Percentiles rank a stretch among this genome's conserved stretches.
These are phyloP conservation scores for Fusarium illudens DNA, from an alignment of 2,329 filamentous ascomycete genomes.

Conservation along the genomic window DNA sequence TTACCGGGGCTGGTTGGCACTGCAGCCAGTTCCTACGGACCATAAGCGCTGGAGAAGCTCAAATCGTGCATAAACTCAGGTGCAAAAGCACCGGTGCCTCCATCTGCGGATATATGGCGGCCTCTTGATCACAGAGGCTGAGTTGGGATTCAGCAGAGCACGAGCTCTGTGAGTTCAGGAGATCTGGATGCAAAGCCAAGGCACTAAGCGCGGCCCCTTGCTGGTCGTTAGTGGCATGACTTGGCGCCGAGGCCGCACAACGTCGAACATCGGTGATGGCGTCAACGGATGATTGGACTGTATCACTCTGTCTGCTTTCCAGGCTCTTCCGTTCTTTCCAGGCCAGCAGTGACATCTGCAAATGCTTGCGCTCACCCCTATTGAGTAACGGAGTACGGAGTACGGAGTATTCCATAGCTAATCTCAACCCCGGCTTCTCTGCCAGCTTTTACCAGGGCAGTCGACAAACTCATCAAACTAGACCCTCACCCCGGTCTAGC, in stretches of 20 bases:
- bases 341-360: neutral
- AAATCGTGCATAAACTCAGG: neutral
- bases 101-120: neutral
- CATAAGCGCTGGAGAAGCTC: neutral
- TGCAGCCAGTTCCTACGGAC: neutral
- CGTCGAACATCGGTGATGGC: constrained; percentile 5
- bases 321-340: no score
- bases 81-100: neutral
- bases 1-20: constrained; percentile 1
- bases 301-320: neutral
- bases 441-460: constrained; percentile 5
- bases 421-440: neutral
- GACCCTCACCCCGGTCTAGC: constrained; percentile 16
- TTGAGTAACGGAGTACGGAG: neutral
- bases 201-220: constrained; percentile 16
- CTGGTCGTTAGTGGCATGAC: constrained; percentile 22
- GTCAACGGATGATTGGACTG: neutral
- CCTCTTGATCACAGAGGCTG: constrained; percentile 27
- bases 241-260: constrained; percentile 25
- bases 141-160: constrained; percentile 15
- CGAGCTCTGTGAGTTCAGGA: constrained; percentile 20
- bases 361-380: constrained; percentile 1
- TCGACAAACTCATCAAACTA: constrained; percentile 33
- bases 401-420: neutral
- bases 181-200: constrained; percentile 31